Conservation (phyloP, 768 basidiomycete species). For the Leccinellum rugosiceps region DNA sequence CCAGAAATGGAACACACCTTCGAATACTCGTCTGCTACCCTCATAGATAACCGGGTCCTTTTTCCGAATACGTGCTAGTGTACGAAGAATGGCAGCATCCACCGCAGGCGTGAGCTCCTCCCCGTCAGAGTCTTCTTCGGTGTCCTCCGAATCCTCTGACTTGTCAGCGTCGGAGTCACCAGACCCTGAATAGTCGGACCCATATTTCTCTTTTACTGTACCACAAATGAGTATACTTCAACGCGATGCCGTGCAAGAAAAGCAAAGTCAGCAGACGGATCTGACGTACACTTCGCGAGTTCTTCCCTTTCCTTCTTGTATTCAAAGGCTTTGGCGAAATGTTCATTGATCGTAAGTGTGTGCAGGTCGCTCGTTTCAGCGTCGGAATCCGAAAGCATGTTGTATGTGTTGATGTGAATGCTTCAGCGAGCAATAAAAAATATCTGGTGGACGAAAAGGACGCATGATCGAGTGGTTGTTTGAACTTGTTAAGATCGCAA, state of each 20-base stretch:
- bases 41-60: slow-evolving; percentile 88
- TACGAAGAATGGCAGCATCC: slow-evolving; percentile 91
- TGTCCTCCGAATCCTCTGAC: slow-evolving; percentile 62
- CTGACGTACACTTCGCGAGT: slow-evolving; percentile 63
- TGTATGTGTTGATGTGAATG: not conserved
- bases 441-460: not conserved
- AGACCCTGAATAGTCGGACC: slow-evolving; percentile 56
- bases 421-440: not conserved
- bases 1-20: slow-evolving; percentile 48
- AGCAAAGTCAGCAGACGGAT: not conserved
- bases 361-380: slow-evolving; percentile 42
- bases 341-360: slow-evolving; percentile 66
- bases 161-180: slow-evolving; percentile 28
- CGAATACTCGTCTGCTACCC: slow-evolving; percentile 64
- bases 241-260: not conserved
- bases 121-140: slow-evolving; percentile 92
- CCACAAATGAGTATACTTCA: not conserved
- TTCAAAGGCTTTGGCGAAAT: slow-evolving; percentile 80
- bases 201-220: slow-evolving; percentile 84
- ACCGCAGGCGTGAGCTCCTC: slow-evolving; percentile 91
- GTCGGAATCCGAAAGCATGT: slow-evolving; percentile 52
- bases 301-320: slow-evolving; percentile 85
- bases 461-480: slow-evolving; percentile 3
- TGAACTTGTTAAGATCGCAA: slow-evolving; percentile 18
- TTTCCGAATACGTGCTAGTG: slow-evolving; percentile 77